phyloP scores from a whole-genome alignment of 78 protist genomes.

The Speleostelium caveatum region DNA sequence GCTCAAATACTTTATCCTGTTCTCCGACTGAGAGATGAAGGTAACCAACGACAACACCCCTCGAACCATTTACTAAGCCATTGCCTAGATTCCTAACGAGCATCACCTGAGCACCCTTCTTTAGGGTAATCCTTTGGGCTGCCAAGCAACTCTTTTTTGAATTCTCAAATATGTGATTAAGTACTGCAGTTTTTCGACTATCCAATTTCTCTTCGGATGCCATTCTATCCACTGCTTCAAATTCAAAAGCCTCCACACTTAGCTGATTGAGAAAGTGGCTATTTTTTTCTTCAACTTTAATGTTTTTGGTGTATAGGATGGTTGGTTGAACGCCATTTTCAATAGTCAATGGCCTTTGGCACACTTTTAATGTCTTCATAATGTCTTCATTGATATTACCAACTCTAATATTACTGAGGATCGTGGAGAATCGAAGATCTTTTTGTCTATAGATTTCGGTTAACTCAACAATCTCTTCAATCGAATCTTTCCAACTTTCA shows the following conservation, averaged over 20 bases:
- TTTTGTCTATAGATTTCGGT: slow-evolving; percentile 48
- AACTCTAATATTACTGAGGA: slow-evolving; percentile 15
- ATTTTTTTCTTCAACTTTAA: slow-evolving; percentile 44
- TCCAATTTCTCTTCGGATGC: slow-evolving; percentile 21
- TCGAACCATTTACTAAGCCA: slow-evolving; percentile 43
- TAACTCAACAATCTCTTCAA: slow-evolving; percentile 8
- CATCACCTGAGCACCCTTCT: slow-evolving; percentile 83
- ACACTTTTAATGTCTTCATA: neutral
- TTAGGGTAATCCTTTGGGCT: slow-evolving; percentile 17
- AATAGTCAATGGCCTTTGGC: neutral
- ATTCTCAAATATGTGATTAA: slow-evolving; percentile 38
- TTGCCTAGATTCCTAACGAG: slow-evolving; percentile 41
- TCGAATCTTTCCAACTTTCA: slow-evolving; percentile 34
- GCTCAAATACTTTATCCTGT: neutral
- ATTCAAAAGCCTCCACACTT: neutral
- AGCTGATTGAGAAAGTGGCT: neutral
- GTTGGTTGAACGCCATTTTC: slow-evolving; percentile 64
- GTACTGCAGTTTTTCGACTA: neutral
- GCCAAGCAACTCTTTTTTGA: slow-evolving; percentile 59
- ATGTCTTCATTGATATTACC: slow-evolving; percentile 22
- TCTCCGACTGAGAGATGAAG: slow-evolving; percentile 9
- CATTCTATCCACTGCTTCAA: slow-evolving; percentile 14
- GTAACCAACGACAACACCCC: slow-evolving; percentile 65
- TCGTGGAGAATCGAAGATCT: slow-evolving; percentile 22
- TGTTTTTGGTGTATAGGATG: slow-evolving; percentile 33